Base-by-base conservation (phyloP, 1,284 basidiomycete species). In the Ustilago lituana region DNA sequence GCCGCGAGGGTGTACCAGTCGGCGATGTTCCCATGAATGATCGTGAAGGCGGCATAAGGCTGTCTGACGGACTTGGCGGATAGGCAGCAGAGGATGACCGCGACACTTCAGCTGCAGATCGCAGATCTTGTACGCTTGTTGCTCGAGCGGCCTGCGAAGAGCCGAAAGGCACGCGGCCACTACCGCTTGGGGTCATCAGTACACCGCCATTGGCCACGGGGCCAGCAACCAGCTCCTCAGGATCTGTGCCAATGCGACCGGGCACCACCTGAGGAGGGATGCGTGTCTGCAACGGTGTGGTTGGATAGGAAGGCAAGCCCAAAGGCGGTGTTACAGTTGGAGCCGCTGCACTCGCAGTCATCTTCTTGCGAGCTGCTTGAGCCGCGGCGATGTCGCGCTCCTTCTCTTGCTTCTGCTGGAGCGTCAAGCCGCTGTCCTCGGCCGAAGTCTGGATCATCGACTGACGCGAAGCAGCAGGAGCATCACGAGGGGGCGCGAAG, bases 1-100 rank as follows among this genome's bases (percentile, higher is more conserved):
- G 29, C 48, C 71, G 37, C 41, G 64, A 36, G 24, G 63, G 52
- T 12, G 65, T 62, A 37, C 47, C 38, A 43, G 62, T 32, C 44
- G 67, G 72, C 52, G 54, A 79, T 43, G 61, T 61, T 43, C 52
- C 62, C 50, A 70, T 60, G 23, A 78, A 61, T 1, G 77, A 73
- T 10, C 76, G 54, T 5, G 58, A 69, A 15, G 80, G 76, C 23
- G 79, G 77, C 26, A 68, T 53, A 35, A 77, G 58, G 43, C 70
- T 71, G 45, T 65, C 62, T 12, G 62, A 23, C 12, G 69, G 64
- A 38, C 63, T 63, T 6, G 46, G 38, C 9, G 67, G 48, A 15
- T 68, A 57, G 26, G 45, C 50, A 20, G 55, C 59, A 7, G 58
- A 50, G 14, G 64, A 37, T 5, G 63, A 49, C 72, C 73, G 45